Conservation (phyloP, 805 yeast genomes). For the Saccharomyces mikatae region DNA sequence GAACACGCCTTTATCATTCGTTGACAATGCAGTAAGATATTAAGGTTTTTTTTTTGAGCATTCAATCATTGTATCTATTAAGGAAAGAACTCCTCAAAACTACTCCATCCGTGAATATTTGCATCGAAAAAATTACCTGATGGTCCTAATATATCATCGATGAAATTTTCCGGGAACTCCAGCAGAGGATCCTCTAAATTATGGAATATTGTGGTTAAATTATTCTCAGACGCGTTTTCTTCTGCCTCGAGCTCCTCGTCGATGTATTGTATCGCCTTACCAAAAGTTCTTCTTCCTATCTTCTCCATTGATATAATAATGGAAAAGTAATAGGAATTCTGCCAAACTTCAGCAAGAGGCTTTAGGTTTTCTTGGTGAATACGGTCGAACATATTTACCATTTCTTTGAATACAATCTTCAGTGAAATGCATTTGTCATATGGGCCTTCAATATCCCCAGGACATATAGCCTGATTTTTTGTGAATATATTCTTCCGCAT, state of each 20-base stretch:
- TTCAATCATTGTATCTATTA: not conserved
- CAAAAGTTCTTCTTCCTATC: conserved; percentile 1
- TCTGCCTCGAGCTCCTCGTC: not conserved
- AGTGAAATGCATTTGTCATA: not conserved
- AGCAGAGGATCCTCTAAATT: not conserved
- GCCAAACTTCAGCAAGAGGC: not conserved
- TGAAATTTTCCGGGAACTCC: not conserved
- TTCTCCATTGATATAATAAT: conserved; percentile 2
- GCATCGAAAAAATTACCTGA: not conserved
- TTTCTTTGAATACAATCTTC: not conserved
- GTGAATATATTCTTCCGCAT: not conserved
- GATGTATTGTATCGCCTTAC: not conserved
- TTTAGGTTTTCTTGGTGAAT: not conserved
- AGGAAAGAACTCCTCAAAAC: not conserved
- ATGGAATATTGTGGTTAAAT: not conserved
- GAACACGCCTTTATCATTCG: too few species aligned
- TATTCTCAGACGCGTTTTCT: not conserved
- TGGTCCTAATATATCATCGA: not conserved
- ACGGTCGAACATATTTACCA: not conserved
- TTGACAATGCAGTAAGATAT: too few species aligned
- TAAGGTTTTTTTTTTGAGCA: too few species aligned
- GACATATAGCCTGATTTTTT: not conserved
- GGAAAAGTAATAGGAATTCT: conserved; percentile 2
- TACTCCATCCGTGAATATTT: not conserved
- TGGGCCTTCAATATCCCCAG: not conserved